Conservation (phyloP, 805 yeast genomes). For the Sugiyamaella valdiviana region DNA sequence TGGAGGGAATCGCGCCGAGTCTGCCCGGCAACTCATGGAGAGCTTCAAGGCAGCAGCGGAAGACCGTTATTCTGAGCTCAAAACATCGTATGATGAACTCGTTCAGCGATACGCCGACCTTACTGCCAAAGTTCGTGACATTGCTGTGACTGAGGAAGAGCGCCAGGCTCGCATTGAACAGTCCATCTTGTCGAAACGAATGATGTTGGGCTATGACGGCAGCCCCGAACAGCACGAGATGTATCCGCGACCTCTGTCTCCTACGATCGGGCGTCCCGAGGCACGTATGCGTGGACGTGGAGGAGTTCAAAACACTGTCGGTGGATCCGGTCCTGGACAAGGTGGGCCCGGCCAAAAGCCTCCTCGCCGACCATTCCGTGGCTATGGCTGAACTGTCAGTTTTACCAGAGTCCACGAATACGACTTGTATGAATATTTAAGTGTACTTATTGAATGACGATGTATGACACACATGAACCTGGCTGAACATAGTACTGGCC, state of each 20-base stretch:
- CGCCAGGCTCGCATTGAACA: slow-evolving; percentile 13
- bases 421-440: background rate
- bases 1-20: background rate
- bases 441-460: slow-evolving; percentile 1
- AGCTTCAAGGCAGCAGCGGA: slow-evolving; percentile 15
- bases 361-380: background rate
- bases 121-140: slow-evolving; percentile 24
- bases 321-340: background rate
- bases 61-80: slow-evolving; percentile 20
- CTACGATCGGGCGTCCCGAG: slow-evolving; percentile 8
- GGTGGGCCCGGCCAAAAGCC: background rate
- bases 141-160: slow-evolving; percentile 25
- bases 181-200: slow-evolving; percentile 9
- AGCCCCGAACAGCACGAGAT: slow-evolving; percentile 4
- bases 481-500: too few relatives aligned
- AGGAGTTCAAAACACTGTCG: slow-evolving; percentile 16
- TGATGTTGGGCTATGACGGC: slow-evolving; percentile 15
- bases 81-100: slow-evolving; percentile 26
- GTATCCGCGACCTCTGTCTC: background rate
- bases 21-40: slow-evolving; percentile 17
- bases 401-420: slow-evolving; percentile 7
- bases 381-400: slow-evolving; percentile 2
- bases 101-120: slow-evolving; percentile 22
- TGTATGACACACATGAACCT: slow-evolving; percentile 1
- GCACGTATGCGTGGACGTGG: slow-evolving; percentile 18